A percentile compares a stretch with the other conserved stretches of the same genome.
Conservation (phyloP, 805 yeast species). For the Candida ipomoeae region DNA sequence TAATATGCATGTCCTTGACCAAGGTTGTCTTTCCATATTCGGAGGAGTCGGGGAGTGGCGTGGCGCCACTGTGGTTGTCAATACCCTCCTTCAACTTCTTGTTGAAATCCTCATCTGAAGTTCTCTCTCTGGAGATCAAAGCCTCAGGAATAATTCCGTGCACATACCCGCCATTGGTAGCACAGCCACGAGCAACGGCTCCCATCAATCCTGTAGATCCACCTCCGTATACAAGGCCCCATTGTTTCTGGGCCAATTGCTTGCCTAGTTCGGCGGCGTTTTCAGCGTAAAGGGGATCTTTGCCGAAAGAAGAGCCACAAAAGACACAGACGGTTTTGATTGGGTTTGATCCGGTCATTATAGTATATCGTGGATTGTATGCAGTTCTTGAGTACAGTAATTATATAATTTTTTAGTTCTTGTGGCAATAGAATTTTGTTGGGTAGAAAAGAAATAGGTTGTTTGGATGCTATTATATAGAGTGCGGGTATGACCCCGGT, state of each 20-base stretch:
- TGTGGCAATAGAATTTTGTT: no score
- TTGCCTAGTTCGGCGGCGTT: constrained; percentile 60
- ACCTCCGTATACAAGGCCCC: constrained; percentile 86
- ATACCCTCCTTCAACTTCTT: constrained; percentile 47
- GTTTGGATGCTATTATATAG: neutral
- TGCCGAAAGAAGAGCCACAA: constrained; percentile 82
- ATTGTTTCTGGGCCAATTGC: constrained; percentile 50
- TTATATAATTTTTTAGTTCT: no score
- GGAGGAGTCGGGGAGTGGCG: constrained; percentile 57
- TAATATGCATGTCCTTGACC: constrained; percentile 85
- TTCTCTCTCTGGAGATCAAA: constrained; percentile 66
- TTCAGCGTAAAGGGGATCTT: constrained; percentile 42
- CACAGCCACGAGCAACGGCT: constrained; percentile 60
- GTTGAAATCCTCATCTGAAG: constrained; percentile 41
- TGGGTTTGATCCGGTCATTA: constrained; percentile 25
- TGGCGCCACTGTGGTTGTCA: constrained; percentile 60
- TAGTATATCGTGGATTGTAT: neutral
- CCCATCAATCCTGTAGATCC: constrained; percentile 88
- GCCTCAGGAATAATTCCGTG: constrained; percentile 89
- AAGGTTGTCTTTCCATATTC: constrained; percentile 75
- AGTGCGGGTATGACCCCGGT: constrained; percentile 3
- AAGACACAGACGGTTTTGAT: constrained; percentile 68
- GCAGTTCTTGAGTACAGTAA: neutral
- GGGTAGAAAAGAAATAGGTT: neutral
- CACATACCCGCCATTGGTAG: constrained; percentile 58